Base-by-base conservation (phyloP, 2,329 filamentous ascomycete species). In the Ascosphaera apis region DNA sequence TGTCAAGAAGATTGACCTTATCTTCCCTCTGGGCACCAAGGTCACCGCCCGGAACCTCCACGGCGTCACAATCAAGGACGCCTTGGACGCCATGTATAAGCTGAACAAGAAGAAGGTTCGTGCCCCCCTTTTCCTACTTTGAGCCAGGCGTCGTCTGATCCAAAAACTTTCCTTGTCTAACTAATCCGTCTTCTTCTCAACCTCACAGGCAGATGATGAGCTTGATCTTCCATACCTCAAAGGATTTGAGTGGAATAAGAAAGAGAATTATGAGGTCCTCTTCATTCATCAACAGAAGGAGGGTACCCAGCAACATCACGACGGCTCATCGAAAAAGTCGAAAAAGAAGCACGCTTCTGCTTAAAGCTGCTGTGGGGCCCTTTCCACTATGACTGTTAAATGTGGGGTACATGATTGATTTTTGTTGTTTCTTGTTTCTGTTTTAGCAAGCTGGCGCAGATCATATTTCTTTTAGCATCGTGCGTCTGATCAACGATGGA, bases 61-160 rank as follows among this genome's bases (percentile, higher is more conserved):
- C 58, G 86, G 86, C 38, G 83, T 95, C 46, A 95, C 86, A 39
- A 86, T 95, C 66, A 93, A 93, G 66, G 86, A 95, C 58, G 83
- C 83, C 39, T 55, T 92, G 55, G 84, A 93, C 56, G 86, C 82
- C 49, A 93, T 95, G 60, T 67, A 92, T 67, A 93, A 92, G 66
- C 71, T 79, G 47, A 91, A 81, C 67, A 91, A 91, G 70, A 93
- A 93, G 72, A 77, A 84, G 70, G 86, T 84, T 59, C 47, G 72
- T 11, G 34, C 1, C n/a, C 19, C 18, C 17, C 15, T 15, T 16
- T 21, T 28, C 23, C 25, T 33, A 8, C 13, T 17, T 15, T 30
- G 18, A 3, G 13, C 21, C 7, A 30, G 21, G 7, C 12, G 4
- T 18, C 18, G 23, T 8, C 19, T 25, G 9, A 2, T 9, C 9